Conservation (phyloP, 2,329 filamentous ascomycete genomes). For the Hymenoscyphus fructigenus region DNA sequence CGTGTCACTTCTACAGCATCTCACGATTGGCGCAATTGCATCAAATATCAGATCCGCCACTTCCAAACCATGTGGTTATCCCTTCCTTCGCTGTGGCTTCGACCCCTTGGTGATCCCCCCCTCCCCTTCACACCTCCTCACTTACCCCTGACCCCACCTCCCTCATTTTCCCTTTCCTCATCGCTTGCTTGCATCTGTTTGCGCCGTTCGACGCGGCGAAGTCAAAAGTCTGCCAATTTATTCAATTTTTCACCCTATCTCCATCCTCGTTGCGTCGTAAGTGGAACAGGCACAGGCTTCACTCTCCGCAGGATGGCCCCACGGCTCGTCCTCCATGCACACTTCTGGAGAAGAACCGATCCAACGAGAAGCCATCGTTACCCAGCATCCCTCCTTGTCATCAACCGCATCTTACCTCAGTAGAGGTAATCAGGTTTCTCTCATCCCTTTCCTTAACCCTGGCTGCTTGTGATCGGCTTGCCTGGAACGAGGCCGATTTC, state of each 20-base stretch:
- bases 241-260: neutral
- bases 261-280: neutral
- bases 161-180: neutral
- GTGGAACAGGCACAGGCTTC: neutral
- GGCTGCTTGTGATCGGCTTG: neutral
- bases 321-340: neutral
- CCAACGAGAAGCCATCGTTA: neutral
- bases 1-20: neutral
- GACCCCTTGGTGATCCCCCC: neutral
- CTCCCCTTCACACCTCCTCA: neutral
- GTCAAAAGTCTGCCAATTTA: neutral
- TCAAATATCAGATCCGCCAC: constrained; percentile 4
- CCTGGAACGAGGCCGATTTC: neutral
- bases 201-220: neutral
- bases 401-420: constrained; percentile 12
- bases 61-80: neutral
- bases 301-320: neutral
- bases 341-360: neutral
- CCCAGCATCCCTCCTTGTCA: constrained; percentile 6
- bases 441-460: neutral
- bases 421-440: constrained; percentile 7
- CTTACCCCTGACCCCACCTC: neutral
- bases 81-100: neutral
- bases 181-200: neutral
- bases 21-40: neutral